Base-by-base conservation (phyloP, 2,329 filamentous ascomycete species). In the Phialocephala sp. region DNA sequence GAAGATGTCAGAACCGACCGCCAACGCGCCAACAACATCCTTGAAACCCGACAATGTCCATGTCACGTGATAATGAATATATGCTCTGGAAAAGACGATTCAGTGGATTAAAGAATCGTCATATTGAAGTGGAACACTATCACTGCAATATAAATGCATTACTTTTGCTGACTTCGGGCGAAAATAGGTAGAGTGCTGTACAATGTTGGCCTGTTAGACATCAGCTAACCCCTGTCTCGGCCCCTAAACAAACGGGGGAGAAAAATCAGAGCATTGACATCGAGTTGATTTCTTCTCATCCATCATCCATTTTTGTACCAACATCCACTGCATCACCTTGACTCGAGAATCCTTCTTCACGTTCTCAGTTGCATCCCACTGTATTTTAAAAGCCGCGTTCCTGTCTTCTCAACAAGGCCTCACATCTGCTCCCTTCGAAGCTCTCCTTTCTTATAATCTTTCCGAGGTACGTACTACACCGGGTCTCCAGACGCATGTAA, bases 271-370 rank as follows among this genome's bases (percentile, higher is more conserved):
- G 62, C 64, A 63, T 68, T 58, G 41, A 61, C 45, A 43, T 18
- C 41, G 43, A 57, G 55, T 64, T 65, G 56, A 45, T 36, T 37
- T 56, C 54, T 60, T 61, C 64, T 62, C 55, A 50, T 56, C 41
- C 61, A 62, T 66, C 57, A 62, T 50, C 56, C 35, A 69, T 65
- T 61, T 52, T 47, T 68, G 67, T 69, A 69, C 59, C 68, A 70
- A 62, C 67, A 69, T 52, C 64, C 59, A 59, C 41, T 22, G 39
- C 50, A 68, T 66, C 64, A 43, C 35, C 32, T 60, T 59, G 41
- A 60, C 18, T 57, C 27, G 52, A 58, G 64, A 62, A 36, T 2
- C 5, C 15, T 62, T 37, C 55, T 41, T 70, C 62, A 50, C 59
- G 65, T 71, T 55, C 27, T 65, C 60, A 32, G 45, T 59, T 68